phyloP scores from a whole-genome alignment of 2,329 filamentous ascomycete species.

The Sphaerulina musiva region DNA sequence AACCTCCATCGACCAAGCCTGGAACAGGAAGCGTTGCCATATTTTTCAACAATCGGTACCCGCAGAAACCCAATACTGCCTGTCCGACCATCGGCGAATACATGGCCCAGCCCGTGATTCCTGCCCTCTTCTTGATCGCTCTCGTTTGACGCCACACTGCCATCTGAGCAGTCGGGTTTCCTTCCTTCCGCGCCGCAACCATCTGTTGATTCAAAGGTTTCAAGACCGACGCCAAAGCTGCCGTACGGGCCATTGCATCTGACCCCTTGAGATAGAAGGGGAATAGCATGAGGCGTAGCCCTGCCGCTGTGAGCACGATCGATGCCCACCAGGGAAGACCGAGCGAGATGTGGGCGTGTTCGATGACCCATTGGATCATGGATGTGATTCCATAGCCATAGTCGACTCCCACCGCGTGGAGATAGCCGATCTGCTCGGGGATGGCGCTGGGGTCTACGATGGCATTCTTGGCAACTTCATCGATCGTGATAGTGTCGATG shows the following conservation, averaged over 20 bases:
- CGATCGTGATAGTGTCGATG: slow-evolving; percentile 33
- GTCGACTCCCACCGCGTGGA: slow-evolving; percentile 75
- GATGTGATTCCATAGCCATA: slow-evolving; percentile 77
- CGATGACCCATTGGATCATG: slow-evolving; percentile 66
- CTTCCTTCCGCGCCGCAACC: slow-evolving; percentile 37
- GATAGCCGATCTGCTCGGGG: slow-evolving; percentile 72
- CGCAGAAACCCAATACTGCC: slow-evolving; percentile 68
- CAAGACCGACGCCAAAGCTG: slow-evolving; percentile 52
- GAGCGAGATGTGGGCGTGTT: slow-evolving; percentile 70
- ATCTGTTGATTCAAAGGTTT: slow-evolving; percentile 54
- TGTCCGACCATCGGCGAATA: slow-evolving; percentile 54
- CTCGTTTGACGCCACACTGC: slow-evolving; percentile 45
- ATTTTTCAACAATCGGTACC: slow-evolving; percentile 67
- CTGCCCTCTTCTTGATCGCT: slow-evolving; percentile 49
- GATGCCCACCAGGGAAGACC: slow-evolving; percentile 78
- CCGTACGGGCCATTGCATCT: slow-evolving; percentile 57
- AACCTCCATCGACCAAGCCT: slow-evolving; percentile 61
- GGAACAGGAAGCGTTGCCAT: slow-evolving; percentile 78
- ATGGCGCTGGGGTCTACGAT: slow-evolving; percentile 36
- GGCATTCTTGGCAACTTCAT: slow-evolving; percentile 27
- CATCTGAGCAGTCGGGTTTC: slow-evolving; percentile 46
- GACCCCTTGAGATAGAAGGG: slow-evolving; percentile 58
- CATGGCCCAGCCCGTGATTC: slow-evolving; percentile 47
- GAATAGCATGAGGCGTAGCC: slow-evolving; percentile 60
- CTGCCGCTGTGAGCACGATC: slow-evolving; percentile 58